Evolutionary conservation across 2,329 filamentous ascomycete species (phyloP).

Genomic region (Fusarium nodosum): DNA sequence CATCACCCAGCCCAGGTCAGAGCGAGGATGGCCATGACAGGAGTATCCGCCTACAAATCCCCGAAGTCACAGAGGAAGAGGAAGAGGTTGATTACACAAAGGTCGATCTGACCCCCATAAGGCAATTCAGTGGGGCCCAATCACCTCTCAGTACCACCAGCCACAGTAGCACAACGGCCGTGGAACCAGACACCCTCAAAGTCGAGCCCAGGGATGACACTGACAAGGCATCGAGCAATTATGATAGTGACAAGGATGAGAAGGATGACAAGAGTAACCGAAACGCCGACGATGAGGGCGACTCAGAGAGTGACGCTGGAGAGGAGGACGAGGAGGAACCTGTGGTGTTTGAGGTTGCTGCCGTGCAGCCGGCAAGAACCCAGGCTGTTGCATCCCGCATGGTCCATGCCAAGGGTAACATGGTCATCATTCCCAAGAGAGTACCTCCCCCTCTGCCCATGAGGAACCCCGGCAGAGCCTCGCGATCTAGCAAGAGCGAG

Average conservation of each 20-base stretch:
- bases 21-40: conserved; percentile 65
- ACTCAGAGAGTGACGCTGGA: conserved; percentile 41
- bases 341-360: conserved; percentile 76
- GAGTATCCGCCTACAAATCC: conserved; percentile 58
- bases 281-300: conserved; percentile 48
- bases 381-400: conserved; percentile 74
- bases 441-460: conserved; percentile 81
- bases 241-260: conserved; percentile 47
- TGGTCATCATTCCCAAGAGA: conserved; percentile 88
- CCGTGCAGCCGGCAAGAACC: conserved; percentile 66
- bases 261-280: conserved; percentile 47
- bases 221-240: conserved; percentile 46
- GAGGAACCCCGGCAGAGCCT: conserved; percentile 77
- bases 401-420: conserved; percentile 78
- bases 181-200: conserved; percentile 42
- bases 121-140: conserved; percentile 57
- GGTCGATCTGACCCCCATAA: conserved; percentile 66
- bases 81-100: conserved; percentile 72
- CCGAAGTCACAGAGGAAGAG: conserved; percentile 59
- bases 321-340: conserved; percentile 66
- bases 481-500: conserved; percentile 63
- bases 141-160: conserved; percentile 42
- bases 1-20: conserved; percentile 66
- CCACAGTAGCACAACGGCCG: conserved; percentile 39
- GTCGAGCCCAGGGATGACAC: conserved; percentile 45